Evolutionary conservation across 2,329 filamentous ascomycete genomes (phyloP), one percentile per base, ranked within the genome.

Genomic region (Simplicillium aogashimaense): DNA sequence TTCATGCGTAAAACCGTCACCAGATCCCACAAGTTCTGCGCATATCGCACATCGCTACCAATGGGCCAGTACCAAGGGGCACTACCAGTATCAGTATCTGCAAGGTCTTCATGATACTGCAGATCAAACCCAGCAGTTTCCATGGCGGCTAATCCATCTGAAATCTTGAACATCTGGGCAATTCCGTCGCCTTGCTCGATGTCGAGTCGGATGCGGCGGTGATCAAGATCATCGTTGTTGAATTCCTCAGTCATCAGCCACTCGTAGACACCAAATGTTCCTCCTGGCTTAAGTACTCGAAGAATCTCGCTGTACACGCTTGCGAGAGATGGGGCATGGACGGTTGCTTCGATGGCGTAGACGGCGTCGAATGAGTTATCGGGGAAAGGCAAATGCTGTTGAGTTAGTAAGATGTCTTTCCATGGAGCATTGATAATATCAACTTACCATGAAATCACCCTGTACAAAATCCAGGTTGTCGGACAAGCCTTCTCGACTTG

Each of bases 231-330:
- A 46, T 81, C 69, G 58, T 92, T 88, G 69, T 95, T 82, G 65
- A 94, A 95, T n/a, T 80, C 69, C 47, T 94, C 87, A 11, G 87
- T 95, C 89, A 95, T 95, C 53, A 95, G 71, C 89, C 89, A 95
- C 64, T 95, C 89, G 66, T 95, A 95, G 38, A 95, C 88, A 55
- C 88, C 89, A 54, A 95, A 95, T 40, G 84, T 72, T 59, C 88
- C 88, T 44, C 89, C 89, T n/a, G 89, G 89, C 74, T 95, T 95
- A 44, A 95, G 70, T 25, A 94, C 87, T 29, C 85, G 83, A 74
- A 81, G 86, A 54, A 95, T 95, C 62, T 95, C 82, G 61, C 77
- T 79, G 69, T 95, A 95, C 47, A 95, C 86, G 47, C 85, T 88
- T 53, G 86, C 81, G 15, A 95, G 74, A 39, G 79, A 83, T 33